Evolutionary conservation across 169 alveolate species (phyloP).

Genomic region (Eimeria maxima): DNA sequence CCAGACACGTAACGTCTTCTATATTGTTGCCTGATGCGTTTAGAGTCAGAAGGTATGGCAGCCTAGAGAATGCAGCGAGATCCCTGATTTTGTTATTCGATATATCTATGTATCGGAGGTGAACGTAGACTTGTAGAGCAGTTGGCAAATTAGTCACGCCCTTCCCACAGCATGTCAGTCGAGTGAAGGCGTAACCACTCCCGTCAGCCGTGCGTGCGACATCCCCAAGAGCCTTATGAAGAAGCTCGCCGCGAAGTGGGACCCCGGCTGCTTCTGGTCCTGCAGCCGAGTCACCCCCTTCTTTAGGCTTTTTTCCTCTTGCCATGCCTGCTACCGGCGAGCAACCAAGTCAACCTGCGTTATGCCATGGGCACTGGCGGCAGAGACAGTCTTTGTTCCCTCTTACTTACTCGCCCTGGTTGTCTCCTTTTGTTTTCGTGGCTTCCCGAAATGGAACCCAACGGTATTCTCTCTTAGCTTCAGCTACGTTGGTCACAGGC

Average conservation of each 20-base stretch:
- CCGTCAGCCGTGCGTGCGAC: slow-evolving; percentile 83
- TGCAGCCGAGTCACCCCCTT: slow-evolving; percentile 50
- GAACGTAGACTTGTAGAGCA: slow-evolving; percentile 52
- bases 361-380: neutral
- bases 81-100: slow-evolving; percentile 77
- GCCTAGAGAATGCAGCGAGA: slow-evolving; percentile 55
- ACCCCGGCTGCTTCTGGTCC: slow-evolving; percentile 54
- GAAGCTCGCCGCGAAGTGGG: slow-evolving; percentile 68
- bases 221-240: slow-evolving; percentile 75
- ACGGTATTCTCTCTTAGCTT: neutral
- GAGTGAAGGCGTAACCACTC: slow-evolving; percentile 82
- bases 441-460: neutral
- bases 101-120: slow-evolving; percentile 82
- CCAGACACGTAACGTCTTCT: slow-evolving; percentile 58
- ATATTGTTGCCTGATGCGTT: slow-evolving; percentile 78
- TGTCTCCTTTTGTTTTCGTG: neutral
- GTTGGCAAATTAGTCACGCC: slow-evolving; percentile 69
- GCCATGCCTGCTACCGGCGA: slow-evolving; percentile 67
- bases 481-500: neutral
- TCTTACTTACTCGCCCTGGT: neutral
- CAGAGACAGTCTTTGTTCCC: neutral
- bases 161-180: slow-evolving; percentile 76
- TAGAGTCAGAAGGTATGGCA: slow-evolving; percentile 80
- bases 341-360: neutral
- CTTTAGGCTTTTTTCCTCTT: slow-evolving; percentile 57